phyloP scores from a whole-genome alignment of 805 yeast species.

The Saccharomycopsis capsularis region DNA sequence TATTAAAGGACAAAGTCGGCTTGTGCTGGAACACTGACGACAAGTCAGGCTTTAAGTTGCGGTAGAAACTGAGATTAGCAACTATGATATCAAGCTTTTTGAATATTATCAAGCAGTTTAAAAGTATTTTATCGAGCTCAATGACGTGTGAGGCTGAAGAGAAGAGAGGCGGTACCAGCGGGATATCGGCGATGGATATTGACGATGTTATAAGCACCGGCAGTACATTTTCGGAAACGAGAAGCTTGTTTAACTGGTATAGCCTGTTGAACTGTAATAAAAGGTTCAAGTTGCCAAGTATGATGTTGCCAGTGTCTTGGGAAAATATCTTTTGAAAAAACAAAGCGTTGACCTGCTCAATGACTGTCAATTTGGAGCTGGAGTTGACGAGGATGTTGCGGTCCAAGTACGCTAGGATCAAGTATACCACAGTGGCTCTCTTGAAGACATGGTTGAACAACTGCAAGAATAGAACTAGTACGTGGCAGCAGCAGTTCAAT shows the following conservation, averaged over 20 bases:
- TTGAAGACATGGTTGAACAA: constrained; percentile 11
- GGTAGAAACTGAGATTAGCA: neutral
- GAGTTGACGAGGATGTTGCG: constrained; percentile 4
- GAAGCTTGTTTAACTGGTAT: neutral
- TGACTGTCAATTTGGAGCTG: constrained; percentile 8
- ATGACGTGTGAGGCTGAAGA: no score
- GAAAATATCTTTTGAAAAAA: constrained; percentile 6
- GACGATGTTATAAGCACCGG: neutral
- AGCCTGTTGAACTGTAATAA: neutral
- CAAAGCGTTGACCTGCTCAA: constrained; percentile 11
- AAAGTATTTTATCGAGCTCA: neutral
- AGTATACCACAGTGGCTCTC: constrained; percentile 1
- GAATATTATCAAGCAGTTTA: constrained; percentile 1
- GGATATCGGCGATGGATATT: neutral
- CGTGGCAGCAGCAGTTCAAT: neutral
- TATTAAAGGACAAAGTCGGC: neutral
- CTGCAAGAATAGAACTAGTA: neutral
- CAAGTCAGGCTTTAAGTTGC: neutral
- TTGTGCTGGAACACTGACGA: no score
- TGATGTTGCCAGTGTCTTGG: neutral
- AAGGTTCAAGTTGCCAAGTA: neutral
- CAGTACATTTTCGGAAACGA: neutral
- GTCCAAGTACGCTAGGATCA: constrained; percentile 12
- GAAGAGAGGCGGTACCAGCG: no score
- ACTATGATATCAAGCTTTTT: constrained; percentile 4